Base-by-base conservation (phyloP, 1,284 basidiomycete species). In the Leccinum cinnamomeum region DNA sequence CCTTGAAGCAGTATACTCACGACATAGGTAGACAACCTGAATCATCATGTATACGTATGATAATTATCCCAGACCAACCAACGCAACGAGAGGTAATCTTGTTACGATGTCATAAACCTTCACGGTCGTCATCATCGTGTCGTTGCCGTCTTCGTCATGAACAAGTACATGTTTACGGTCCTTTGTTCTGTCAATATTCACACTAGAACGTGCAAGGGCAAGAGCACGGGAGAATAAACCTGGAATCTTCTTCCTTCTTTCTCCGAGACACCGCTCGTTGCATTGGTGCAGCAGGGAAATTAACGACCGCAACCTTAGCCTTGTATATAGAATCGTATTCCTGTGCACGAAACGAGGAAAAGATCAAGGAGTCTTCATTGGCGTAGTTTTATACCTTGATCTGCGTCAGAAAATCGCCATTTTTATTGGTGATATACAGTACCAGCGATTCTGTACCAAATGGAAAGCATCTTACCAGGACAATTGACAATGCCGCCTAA, bases 271-370 rank as follows among this genome's bases (percentile, higher is more conserved):
- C 78, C 12, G 76, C 75, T 58, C 81, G 77, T 58, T 79, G 77
- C 54, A 71, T 76, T 23, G 78, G 77, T 30, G 68, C 70, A 28
- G 71, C 61, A 3, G 87, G 86, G 68, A 84, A 87, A 8, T 79
- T 75, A 6, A 83, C 84, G 25, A 90, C 81, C 1, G 88, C 87
- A 20, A 82, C 77, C 62, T 79, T 85, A n/a, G 91, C 91, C 70
- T 84, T 87, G 74, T 92, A 94, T 68, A 96, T 95, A 5, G 92
- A 90, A 75, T 95, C 92, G 68, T 95, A 96, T 78, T 95, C 91
- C 91, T 93, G 68, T 53, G 55, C 39, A 56, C 28, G 16, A 33
- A 30, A 50, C 54, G 61, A 54, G 20, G 46, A 53, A 37, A 41
- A 39, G 33, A 54, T 66, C 57, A 58, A 60, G 51, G 11, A 59